Evolutionary conservation across 495 filamentous ascomycete genomes (phyloP).

Genomic region (Penicillium ochrochloron): DNA sequence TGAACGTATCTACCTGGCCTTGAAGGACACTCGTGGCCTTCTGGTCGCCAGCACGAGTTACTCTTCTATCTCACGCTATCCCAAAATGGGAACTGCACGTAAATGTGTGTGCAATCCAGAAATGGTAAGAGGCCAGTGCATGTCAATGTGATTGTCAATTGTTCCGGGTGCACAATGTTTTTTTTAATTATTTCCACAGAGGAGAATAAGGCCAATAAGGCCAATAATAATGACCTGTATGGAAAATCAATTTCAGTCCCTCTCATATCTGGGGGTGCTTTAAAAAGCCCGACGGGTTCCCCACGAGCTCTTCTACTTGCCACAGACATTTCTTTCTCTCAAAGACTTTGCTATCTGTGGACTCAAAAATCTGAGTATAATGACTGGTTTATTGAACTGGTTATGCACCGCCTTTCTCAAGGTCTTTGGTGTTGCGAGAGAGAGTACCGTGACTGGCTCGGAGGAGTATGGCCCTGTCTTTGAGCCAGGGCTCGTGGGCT

Average conservation of each 20-base stretch:
- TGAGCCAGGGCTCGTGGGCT: neutral
- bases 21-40: neutral
- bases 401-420: neutral
- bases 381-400: neutral
- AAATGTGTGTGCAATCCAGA: neutral
- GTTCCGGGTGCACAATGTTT: neutral
- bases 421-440: too few species aligned
- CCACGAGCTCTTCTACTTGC: neutral
- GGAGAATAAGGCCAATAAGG: neutral
- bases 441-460: neutral
- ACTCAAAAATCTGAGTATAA: neutral
- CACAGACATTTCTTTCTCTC: neutral
- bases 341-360: neutral
- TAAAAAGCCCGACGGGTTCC: neutral
- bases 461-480: neutral
- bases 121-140: neutral
- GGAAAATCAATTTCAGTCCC: neutral
- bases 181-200: neutral
- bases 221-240: neutral
- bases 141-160: neutral
- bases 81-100: neutral
- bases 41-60: neutral
- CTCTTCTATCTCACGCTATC: neutral
- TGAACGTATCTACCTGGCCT: neutral
- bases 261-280: neutral